Conservation (phyloP, 1,284 basidiomycete species). For the Phaffia rhodozyma region DNA sequence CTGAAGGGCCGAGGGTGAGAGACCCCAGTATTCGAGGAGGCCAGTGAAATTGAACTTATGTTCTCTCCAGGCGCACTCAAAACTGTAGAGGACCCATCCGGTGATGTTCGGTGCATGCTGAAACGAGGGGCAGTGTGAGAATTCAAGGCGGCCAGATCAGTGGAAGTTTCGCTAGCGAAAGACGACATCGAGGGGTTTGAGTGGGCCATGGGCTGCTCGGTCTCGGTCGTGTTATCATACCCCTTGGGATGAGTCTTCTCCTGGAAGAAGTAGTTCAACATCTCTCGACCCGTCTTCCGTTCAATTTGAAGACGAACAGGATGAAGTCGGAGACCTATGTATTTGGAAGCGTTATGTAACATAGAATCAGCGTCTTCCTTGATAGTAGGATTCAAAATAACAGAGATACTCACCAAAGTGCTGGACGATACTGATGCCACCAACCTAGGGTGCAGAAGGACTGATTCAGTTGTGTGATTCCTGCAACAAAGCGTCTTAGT, state of each 20-base stretch:
- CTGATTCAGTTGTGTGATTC: conserved; percentile 52
- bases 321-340: conserved; percentile 57
- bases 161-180: conserved; percentile 20
- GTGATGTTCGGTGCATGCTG: not conserved
- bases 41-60: no score
- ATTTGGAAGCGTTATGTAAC: not conserved
- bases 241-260: conserved; percentile 17
- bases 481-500: conserved; percentile 40
- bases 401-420: conserved; percentile 70
- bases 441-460: conserved; percentile 65
- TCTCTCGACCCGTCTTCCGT: conserved; percentile 61
- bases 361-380: not conserved
- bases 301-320: conserved; percentile 82
- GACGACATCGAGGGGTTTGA: conserved; percentile 21
- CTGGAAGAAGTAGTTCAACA: conserved; percentile 76
- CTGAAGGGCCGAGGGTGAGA: no score
- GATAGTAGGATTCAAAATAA: conserved; percentile 39
- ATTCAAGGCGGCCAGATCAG: not conserved
- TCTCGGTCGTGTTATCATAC: conserved; percentile 44
- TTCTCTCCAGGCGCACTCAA: no score
- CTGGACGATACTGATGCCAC: conserved; percentile 85
- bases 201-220: conserved; percentile 19
- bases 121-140: not conserved
- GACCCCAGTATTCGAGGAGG: no score
- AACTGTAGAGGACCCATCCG: no score